A percentile compares a stretch with the other conserved stretches of the same genome.
These are phyloP conservation scores for Lachnellula arida DNA, from an alignment of 2,329 filamentous ascomycete species.

Conservation along the genomic window DNA sequence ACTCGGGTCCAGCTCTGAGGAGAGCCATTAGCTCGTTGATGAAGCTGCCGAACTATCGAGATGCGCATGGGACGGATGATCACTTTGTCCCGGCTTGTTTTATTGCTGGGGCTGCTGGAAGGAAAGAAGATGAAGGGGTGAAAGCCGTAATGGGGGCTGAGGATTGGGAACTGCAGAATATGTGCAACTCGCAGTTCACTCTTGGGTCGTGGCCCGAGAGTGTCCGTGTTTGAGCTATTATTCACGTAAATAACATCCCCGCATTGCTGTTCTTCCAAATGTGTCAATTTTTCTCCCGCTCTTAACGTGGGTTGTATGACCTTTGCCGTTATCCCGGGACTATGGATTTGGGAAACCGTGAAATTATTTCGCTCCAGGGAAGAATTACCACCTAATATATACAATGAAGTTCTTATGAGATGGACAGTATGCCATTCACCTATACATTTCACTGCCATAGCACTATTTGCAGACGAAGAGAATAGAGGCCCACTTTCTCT, in stretches of 20 bases:
- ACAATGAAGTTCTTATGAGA: no score
- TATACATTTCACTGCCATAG: no score
- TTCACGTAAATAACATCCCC: neutral
- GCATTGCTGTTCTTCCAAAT: no score
- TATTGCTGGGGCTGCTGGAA: constrained; percentile 52
- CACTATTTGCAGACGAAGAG: no score
- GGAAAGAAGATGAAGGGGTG: constrained; percentile 41
- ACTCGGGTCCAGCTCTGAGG: constrained; percentile 49
- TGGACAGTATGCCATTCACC: no score
- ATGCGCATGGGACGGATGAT: constrained; percentile 66
- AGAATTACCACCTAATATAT: no score
- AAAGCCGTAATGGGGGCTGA: constrained; percentile 48
- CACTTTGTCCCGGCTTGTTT: constrained; percentile 65
- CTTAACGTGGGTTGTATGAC: no score
- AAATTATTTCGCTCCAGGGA: no score
- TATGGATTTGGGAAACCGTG: no score
- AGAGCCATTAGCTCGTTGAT: constrained; percentile 56
- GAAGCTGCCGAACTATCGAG: constrained; percentile 62
- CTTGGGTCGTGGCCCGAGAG: constrained; percentile 9
- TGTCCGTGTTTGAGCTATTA: neutral
- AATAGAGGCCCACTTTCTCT: no score
- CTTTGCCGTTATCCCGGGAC: no score
- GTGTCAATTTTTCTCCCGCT: no score
- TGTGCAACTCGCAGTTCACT: constrained; percentile 27
- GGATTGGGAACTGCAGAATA: constrained; percentile 53